Conservation (phyloP, 805 yeast species). For the Lipomyces sp. region DNA sequence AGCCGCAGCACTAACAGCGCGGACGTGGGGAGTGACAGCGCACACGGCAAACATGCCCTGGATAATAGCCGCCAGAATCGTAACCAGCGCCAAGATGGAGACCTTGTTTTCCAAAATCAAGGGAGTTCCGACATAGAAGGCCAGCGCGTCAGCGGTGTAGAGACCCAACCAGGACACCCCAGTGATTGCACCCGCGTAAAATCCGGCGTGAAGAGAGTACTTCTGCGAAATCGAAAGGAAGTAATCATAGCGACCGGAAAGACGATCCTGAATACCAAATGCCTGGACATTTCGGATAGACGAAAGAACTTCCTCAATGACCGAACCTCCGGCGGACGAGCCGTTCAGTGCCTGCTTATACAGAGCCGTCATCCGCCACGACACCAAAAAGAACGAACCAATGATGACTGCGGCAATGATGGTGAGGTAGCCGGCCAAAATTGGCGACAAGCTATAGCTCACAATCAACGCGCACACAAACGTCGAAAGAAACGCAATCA, state of each 20-base stretch:
- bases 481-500: constrained; percentile 41
- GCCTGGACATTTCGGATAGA: constrained; percentile 44
- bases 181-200: constrained; percentile 39
- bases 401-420: constrained; percentile 34
- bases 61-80: constrained; percentile 34
- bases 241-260: constrained; percentile 37
- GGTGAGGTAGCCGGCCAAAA: constrained; percentile 34
- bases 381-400: constrained; percentile 35
- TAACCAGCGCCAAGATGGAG: constrained; percentile 38
- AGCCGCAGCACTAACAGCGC: constrained; percentile 40
- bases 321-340: constrained; percentile 32
- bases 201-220: constrained; percentile 34
- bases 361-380: constrained; percentile 28
- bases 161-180: constrained; percentile 41
- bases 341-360: constrained; percentile 22
- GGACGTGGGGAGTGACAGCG: constrained; percentile 42
- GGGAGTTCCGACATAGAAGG: constrained; percentile 46
- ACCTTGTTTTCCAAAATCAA: constrained; percentile 36
- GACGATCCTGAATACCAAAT: constrained; percentile 42
- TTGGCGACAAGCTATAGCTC: constrained; percentile 40
- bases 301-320: constrained; percentile 44
- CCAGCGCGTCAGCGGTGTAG: constrained; percentile 42
- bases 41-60: constrained; percentile 44
- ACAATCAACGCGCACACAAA: constrained; percentile 42
- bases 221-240: constrained; percentile 33